Evolutionary conservation across 306 rosid genomes (phyloP), one percentile per base, ranked within the genome.

Genomic region (Vachellia collinsii): DNA sequence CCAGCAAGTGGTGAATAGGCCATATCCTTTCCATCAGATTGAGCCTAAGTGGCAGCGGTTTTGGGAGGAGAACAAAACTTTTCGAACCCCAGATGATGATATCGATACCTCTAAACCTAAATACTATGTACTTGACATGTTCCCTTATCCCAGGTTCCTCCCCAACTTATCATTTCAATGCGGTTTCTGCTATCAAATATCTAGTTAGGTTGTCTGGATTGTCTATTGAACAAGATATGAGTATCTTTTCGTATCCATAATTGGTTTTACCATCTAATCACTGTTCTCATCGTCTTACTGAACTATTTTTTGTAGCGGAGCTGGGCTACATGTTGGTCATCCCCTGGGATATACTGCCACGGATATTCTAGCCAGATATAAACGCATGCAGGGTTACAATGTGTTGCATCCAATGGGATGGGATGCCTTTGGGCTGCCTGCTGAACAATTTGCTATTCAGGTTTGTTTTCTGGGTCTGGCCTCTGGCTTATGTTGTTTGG

Each of bases 401-500:
- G 99, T 95, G 46, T 87, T 93, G 89, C 99, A 95, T 82, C 99
- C 99, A 9, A 95, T 95, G 97, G 99, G 99, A 29, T 95, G 99
- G 98, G 98, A 93, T 87, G 98, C 99, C 75, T 95, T 95, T 85
- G 99, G 99, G 62, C 84, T 95, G 83, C 99, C 99, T n/a, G 99
- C 97, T 0, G 99, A 95, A 88, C 99, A 95, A 84, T 95, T 93
- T 78, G 99, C 98, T 19, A 93, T 95, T 53, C 89, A 94, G 94
- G 98, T 94, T 75, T 79, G 38, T 64, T 68, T 86, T 77, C 76
- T 75, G 72, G n/a, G 64, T 78, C 65, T 85, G 10, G 48, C 12
- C 11, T 23, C 42, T 79, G 71, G 67, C 46, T 81, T 75, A 29
- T 69, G 61, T 13, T 29, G 23, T 59, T 79, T 59, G 72, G 17